Evolutionary conservation across 768 basidiomycete genomes (phyloP).

Genomic region (Podaxis mareebaensis): DNA sequence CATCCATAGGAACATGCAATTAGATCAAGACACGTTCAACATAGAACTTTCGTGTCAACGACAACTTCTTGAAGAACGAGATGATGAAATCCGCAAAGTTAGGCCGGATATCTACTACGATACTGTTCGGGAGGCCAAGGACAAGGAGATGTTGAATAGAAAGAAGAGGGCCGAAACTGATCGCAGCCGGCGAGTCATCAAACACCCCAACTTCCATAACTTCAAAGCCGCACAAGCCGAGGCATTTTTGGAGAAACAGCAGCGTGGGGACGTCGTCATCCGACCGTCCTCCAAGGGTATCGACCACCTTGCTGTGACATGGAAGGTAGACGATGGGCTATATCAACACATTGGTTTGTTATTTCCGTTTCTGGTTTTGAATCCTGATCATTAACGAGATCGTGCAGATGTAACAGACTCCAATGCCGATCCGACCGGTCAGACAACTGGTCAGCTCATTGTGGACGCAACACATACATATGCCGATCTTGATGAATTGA

Average conservation of each 20-base stretch:
- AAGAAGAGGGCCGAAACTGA: conserved; percentile 87
- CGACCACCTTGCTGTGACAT: conserved; percentile 94
- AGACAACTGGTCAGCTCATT: conserved; percentile 61
- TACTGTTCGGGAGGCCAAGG: conserved; percentile 59
- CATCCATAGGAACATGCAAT: conserved; percentile 65
- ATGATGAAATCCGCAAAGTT: conserved; percentile 60
- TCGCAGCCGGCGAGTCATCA: conserved; percentile 81
- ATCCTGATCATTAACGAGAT: conserved; percentile 10
- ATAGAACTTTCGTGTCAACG: conserved; percentile 77
- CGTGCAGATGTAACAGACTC: conserved; percentile 76
- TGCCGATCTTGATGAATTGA: conserved; percentile 93
- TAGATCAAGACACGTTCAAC: conserved; percentile 59
- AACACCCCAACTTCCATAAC: conserved; percentile 98
- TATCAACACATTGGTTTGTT: conserved; percentile 93
- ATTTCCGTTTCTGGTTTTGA: background rate
- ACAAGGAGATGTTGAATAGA: conserved; percentile 70
- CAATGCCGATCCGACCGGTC: conserved; percentile 73
- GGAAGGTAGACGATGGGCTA: conserved; percentile 96
- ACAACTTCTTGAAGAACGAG: conserved; percentile 60
- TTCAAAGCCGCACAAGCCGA: conserved; percentile 91
- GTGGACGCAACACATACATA: conserved; percentile 82
- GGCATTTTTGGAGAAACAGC: conserved; percentile 82
- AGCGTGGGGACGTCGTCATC: conserved; percentile 95
- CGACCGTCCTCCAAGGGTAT: conserved; percentile 93
- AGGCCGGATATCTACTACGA: conserved; percentile 68